A percentile compares a stretch with the other conserved stretches of the same genome.
phyloP scores from a whole-genome alignment of 2,329 filamentous ascomycete species.

The Apiospora sp. region DNA sequence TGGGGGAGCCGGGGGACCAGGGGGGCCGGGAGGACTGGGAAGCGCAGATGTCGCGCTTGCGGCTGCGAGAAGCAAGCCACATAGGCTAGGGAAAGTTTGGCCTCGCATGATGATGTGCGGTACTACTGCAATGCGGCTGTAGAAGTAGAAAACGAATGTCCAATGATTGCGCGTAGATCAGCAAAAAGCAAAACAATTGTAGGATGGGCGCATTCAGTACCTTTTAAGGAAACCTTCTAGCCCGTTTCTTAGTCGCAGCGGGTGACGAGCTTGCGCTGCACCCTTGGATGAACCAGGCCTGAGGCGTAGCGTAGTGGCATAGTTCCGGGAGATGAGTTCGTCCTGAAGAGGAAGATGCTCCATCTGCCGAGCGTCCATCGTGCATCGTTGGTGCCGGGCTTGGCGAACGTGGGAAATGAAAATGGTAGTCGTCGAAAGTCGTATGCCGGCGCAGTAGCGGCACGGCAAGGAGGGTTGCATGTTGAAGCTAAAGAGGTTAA shows the following conservation, averaged over 20 bases:
- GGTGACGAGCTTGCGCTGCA: background rate
- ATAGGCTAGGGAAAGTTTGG: conserved; percentile 14
- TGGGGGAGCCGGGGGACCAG: background rate
- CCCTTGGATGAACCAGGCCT: background rate
- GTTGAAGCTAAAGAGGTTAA: background rate
- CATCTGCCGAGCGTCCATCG: background rate
- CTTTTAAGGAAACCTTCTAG: background rate
- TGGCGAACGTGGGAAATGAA: background rate
- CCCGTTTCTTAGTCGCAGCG: background rate
- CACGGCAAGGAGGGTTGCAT: background rate
- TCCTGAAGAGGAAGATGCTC: background rate
- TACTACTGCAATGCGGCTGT: background rate
- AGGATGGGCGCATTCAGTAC: background rate
- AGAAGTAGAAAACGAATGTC: background rate
- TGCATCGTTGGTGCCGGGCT: conserved; percentile 20
- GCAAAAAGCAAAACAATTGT: background rate
- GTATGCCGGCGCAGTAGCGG: background rate
- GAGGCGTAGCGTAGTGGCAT: background rate
- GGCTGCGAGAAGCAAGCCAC: conserved; percentile 20
- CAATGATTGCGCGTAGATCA: conserved; percentile 11
- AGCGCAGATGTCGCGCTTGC: background rate
- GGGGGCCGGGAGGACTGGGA: background rate
- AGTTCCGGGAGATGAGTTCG: conserved; percentile 1
- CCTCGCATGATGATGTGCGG: background rate
- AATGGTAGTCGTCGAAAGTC: background rate